Base-by-base conservation (phyloP, 768 basidiomycete species). In the Cubamyces lactineus region DNA sequence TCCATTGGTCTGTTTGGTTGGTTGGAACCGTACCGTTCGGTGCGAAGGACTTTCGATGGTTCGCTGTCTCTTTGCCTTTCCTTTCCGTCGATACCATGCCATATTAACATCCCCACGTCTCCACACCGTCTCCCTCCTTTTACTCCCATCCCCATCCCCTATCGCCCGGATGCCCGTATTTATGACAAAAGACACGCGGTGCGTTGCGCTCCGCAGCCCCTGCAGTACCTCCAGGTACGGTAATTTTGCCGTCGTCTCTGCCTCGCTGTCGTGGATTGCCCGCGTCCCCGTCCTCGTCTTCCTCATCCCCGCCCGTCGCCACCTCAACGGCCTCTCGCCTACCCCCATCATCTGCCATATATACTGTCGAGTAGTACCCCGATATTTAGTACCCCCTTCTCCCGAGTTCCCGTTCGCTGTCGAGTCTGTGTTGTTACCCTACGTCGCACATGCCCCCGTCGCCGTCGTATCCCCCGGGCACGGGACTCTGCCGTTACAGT, bases 161-260 rank as follows among this genome's bases (percentile, higher is more conserved):
- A 26, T 52, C 28, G 15, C 45, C 62, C 45, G 57, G 51, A 63
- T 63, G 61, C 19, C 48, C 50, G 28, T 63, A 63, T 63, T 63
- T 63, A 63, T 63, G 61, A 41, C 52, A 63, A 63, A 63, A 63
- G 56, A 57, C 56, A 38, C 23, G 26, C 55, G 54, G 53, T 11
- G 38, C n/a, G 21, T 57, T 21, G 34, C 23, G 47, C 41, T 26
- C 49, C 41, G 53, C 39, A 9, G 57, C 48, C 24, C 24, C 41
- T 49, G 57, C 57, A 40, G 48, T 19, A 41, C 21, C 48, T 50
- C 19, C n/a, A 42, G 47, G 21, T 34, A 38, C 45, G 19, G 17
- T 45, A 15, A 34, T 11, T 9, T 9, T 11, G 28, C 34, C 34
- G 34, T 34, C 34, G 34, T 11, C 34, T 11, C 9, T 11, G 34